phyloP scores from a whole-genome alignment of 768 basidiomycete species.

The Pisolithus sp. region DNA sequence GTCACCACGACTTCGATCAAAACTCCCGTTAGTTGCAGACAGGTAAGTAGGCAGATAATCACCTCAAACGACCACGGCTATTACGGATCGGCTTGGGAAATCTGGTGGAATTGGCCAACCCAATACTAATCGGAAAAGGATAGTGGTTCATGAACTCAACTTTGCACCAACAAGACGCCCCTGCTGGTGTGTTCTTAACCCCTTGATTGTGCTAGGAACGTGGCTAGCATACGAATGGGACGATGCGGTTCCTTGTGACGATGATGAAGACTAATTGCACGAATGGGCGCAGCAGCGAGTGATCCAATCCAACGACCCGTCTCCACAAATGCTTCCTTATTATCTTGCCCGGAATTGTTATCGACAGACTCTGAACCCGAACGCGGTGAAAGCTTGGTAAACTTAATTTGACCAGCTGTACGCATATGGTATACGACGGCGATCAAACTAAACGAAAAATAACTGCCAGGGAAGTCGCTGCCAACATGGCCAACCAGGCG shows the following conservation, averaged over 20 bases:
- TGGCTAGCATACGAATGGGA: neutral
- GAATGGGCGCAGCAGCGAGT: neutral
- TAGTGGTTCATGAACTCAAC: neutral
- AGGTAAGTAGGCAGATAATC: neutral
- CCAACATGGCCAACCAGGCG: too few relatives aligned
- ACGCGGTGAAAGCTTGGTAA: too few relatives aligned
- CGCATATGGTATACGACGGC: too few relatives aligned
- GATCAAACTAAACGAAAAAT: too few relatives aligned
- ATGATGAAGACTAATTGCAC: neutral
- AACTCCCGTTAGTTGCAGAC: neutral
- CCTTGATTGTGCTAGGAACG: neutral
- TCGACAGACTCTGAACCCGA: too few relatives aligned
- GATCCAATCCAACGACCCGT: neutral
- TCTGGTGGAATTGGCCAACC: neutral
- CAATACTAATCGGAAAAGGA: neutral
- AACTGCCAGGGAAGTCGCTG: too few relatives aligned
- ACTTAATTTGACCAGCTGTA: too few relatives aligned
- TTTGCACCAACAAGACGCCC: neutral
- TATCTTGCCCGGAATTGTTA: too few relatives aligned
- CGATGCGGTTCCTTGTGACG: neutral
- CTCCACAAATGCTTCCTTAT: neutral
- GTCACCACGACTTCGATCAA: too few relatives aligned
- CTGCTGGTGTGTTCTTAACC: neutral
- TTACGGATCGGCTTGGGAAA: neutral
- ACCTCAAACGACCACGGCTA: neutral